Base-by-base conservation (phyloP, 352 stramenopile species). In the Phytophthora capsici region DNA sequence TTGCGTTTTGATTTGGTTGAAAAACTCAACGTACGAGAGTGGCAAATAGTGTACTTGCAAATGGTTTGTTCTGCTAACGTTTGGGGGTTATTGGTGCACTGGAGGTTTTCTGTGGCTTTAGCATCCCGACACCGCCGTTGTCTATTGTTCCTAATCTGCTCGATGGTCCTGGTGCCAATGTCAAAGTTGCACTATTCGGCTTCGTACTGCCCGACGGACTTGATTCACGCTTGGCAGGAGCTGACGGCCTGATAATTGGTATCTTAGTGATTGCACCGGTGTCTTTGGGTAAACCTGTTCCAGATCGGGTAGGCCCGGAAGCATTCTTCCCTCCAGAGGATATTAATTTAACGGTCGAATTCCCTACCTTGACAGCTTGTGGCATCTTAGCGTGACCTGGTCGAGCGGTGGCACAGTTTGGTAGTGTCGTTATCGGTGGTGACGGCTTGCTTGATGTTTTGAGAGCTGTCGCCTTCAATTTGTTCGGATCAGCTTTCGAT, bases 141-240 rank as follows among this genome's bases (percentile, higher is more conserved):
- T 75, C 66, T 75, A 75, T 71, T 75, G 66, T 61, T 58, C 66
- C 66, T 75, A 71, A 71, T 36, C 66, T 75, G 56, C 66, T 66
- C 10, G 56, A 59, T 32, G 59, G 58, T 34, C 60, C 61, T 16
- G 66, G 38, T 32, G 61, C 50, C 20, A 71, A 32, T 8, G 57
- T 44, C 34, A 74, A 20, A 1, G 66, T 63, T 28, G 63, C 43
- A 56, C 47, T 71, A 25, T 54, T 69, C n/a, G 80, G 80, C 19
- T 89, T 89, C 14, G 70, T 84, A 6, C 64, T 75, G 10, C 59
- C 75, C 6, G 75, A 86, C 12, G 82, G 82, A 49, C 82, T 91
- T 50, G 69, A 81, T 61, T 91, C 83, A 32, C 83, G 75, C 57
- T 91, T 91, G 20, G 80, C 77, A 23, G 80, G 83, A n/a, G 83